Evolutionary conservation across 2,329 filamentous ascomycete species (phyloP).

Genomic region (Colletotrichum liriopes): DNA sequence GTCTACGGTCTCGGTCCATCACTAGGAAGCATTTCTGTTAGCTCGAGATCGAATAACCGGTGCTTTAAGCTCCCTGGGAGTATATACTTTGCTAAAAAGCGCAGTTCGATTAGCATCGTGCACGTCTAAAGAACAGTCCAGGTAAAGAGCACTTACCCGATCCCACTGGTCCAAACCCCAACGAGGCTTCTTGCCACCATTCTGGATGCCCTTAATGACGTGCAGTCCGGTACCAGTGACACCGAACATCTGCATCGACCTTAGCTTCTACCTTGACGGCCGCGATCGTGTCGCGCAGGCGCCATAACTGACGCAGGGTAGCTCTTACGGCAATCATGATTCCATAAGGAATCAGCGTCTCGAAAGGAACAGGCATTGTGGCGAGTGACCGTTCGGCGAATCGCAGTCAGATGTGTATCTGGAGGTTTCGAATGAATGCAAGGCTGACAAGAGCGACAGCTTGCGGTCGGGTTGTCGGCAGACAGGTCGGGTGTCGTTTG

Average conservation of each 20-base stretch:
- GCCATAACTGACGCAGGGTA: constrained; percentile 47
- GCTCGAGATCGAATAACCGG: constrained; percentile 9
- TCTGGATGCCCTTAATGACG: constrained; percentile 70
- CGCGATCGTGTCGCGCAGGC: neutral
- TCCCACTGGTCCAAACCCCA: constrained; percentile 77
- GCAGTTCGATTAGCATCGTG: constrained; percentile 51
- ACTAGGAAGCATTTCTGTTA: constrained; percentile 58
- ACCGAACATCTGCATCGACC: constrained; percentile 72
- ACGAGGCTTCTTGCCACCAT: constrained; percentile 73
- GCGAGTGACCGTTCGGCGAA: constrained; percentile 42
- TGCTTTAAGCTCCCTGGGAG: neutral
- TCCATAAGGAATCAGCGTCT: constrained; percentile 75
- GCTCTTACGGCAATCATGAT: constrained; percentile 72
- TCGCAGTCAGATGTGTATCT: constrained; percentile 40
- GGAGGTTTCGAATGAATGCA: neutral
- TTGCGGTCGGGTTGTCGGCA: constrained; percentile 1
- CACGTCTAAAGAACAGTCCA: neutral
- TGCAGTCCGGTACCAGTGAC: constrained; percentile 72
- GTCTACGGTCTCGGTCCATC: constrained; percentile 76
- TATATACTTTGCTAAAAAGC: constrained; percentile 68
- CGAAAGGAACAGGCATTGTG: constrained; percentile 76
- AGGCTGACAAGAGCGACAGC: constrained; percentile 15
- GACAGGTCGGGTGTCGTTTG: neutral
- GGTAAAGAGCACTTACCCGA: constrained; percentile 60
- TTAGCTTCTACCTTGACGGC: constrained; percentile 46